Percentiles rank a stretch among this genome's conserved stretches.
phyloP scores from a whole-genome alignment of 345 rosid genomes.

The Raphanus raphanistrum region DNA sequence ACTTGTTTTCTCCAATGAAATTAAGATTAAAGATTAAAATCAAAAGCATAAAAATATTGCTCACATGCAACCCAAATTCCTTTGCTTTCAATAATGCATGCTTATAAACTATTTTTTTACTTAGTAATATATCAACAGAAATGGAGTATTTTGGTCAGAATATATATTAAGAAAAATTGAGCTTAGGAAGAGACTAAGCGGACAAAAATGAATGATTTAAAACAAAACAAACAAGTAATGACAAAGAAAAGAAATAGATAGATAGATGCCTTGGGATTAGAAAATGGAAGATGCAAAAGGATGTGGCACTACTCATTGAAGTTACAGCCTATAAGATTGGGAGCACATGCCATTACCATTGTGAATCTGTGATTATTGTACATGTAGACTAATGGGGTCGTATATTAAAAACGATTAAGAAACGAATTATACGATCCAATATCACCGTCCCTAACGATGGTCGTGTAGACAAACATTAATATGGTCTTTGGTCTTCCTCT shows the following conservation, averaged over 20 bases:
- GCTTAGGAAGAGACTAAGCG: constrained; percentile 5
- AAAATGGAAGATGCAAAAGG: constrained; percentile 9
- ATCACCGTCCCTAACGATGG: constrained; percentile 38
- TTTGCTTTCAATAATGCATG: constrained; percentile 40
- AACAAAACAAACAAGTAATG: background rate
- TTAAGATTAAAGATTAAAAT: constrained; percentile 29
- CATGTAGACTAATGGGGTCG: background rate
- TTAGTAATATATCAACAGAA: background rate
- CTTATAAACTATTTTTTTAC: background rate
- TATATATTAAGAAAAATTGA: background rate
- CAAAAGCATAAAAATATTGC: constrained; percentile 33
- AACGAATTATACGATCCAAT: constrained; percentile 26
- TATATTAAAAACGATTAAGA: background rate
- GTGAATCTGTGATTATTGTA: background rate
- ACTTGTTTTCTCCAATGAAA: constrained; percentile 29
- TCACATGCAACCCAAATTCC: constrained; percentile 44
- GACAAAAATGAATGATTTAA: background rate
- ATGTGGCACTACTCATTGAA: constrained; percentile 23
- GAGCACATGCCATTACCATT: constrained; percentile 33
- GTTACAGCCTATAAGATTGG: constrained; percentile 30
- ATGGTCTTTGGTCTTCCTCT: constrained; percentile 35
- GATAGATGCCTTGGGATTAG: constrained; percentile 27
- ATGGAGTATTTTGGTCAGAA: constrained; percentile 28
- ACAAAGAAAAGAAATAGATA: background rate
- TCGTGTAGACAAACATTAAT: constrained; percentile 31